phyloP scores from a whole-genome alignment of 1,284 basidiomycete genomes.

The Pseudozyma thailandica region DNA sequence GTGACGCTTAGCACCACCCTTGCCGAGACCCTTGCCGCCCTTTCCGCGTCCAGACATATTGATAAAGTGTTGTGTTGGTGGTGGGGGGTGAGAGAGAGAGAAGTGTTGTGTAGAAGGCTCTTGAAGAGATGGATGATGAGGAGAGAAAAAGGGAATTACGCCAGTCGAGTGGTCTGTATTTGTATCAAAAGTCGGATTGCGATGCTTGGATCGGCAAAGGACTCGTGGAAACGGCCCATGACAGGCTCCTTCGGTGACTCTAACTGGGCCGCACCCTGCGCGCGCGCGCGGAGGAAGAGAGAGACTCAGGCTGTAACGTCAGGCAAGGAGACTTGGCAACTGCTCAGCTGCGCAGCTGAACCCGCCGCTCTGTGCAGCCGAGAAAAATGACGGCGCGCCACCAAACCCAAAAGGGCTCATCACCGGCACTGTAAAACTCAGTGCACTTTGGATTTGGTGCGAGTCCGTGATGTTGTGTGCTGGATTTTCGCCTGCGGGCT shows the following conservation, averaged over 20 bases:
- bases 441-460: too few relatives aligned
- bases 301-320: too few relatives aligned
- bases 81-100: conserved; percentile 25
- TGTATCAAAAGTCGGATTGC: conserved; percentile 47
- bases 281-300: background rate
- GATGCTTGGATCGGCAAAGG: conserved; percentile 33
- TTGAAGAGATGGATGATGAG: conserved; percentile 46
- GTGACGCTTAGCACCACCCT: conserved; percentile 69
- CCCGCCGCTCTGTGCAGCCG: background rate
- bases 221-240: background rate
- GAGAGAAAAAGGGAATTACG: conserved; percentile 36
- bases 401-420: too few relatives aligned
- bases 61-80: conserved; percentile 35
- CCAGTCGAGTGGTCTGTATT: conserved; percentile 35
- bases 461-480: too few relatives aligned
- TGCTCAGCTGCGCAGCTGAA: background rate
- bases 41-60: conserved; percentile 67
- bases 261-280: background rate
- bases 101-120: conserved; percentile 24
- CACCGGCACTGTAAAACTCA: too few relatives aligned
- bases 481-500: too few relatives aligned
- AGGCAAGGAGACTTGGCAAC: background rate
- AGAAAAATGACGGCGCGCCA: conserved; percentile 1
- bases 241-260: background rate
- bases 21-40: conserved; percentile 69